Base-by-base conservation (phyloP, 1,284 basidiomycete species). In the Trichosporon sp. region DNA sequence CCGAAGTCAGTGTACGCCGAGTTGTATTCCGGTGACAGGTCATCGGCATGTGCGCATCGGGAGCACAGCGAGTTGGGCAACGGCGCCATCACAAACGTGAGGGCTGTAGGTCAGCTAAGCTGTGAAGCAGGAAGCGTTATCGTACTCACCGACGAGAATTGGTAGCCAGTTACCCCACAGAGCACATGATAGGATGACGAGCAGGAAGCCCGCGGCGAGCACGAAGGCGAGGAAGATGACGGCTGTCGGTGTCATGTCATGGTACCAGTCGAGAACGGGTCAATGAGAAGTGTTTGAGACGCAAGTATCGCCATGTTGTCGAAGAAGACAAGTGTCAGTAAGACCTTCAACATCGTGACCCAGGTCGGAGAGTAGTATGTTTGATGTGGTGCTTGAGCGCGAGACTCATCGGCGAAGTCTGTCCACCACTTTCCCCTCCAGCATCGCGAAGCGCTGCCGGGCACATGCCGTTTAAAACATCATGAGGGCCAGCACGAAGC, bases 151-250 rank as follows among this genome's bases (percentile, higher is more conserved):
- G 71, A 98, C 95, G 70, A 99, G 86, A 58, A 99, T 84, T 54
- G 96, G 96, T 14, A 99, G 84, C 96, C 96, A 99, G 81, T 99
- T 99, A 34, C 87, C 82, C 89, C 90, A 99, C 37, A 99, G 83
- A 25, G 96, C 95, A 78, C 96, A 99, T 1, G 92, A 95, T 31
- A 99, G 88, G 79, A 99, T 99, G 77, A 99, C 92, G 74, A 99
- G 87, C 63, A 99, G 83, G 82, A 99, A 99, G 27, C 96, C 96
- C 31, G 96, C 86, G 13, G 96, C 96, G 46, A 99, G 88, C 64
- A 97, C 91, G 80, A 99, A 96, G 4, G 95, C 94, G 60, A 97
- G 87, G 65, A 95, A 84, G 72, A 96, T 93, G 71, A 96, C 92
- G 74, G 91, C 92, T 95, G 65, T 54, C 34, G 34, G 7, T 34